Percentiles rank a stretch among this genome's conserved stretches.
phyloP scores from a whole-genome alignment of 2,329 filamentous ascomycete genomes.

The Xylaria sp. region DNA sequence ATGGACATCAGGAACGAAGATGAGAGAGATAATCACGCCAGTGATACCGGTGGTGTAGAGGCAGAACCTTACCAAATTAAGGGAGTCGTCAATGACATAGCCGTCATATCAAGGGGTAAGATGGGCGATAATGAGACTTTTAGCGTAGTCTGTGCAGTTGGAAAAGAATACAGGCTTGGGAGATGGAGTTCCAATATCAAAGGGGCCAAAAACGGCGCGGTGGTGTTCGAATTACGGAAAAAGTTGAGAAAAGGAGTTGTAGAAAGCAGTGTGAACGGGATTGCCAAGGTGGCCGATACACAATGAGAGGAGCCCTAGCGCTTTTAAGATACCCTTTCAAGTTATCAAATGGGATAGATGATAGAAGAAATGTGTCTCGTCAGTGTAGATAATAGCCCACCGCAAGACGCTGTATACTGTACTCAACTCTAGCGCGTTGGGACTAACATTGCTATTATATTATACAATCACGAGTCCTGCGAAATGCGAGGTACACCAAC shows the following conservation, averaged over 20 bases:
- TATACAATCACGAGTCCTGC: slow-evolving; percentile 19
- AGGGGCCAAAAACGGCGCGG: slow-evolving; percentile 81
- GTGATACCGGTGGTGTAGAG: slow-evolving; percentile 36
- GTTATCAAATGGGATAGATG: background rate
- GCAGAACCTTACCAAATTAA: slow-evolving; percentile 57
- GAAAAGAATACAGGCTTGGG: slow-evolving; percentile 86
- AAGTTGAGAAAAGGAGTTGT: slow-evolving; percentile 20
- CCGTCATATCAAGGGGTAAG: slow-evolving; percentile 81
- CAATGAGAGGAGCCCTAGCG: background rate
- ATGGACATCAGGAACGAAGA: slow-evolving; percentile 47
- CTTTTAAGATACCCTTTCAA: background rate
- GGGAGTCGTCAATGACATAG: slow-evolving; percentile 89
- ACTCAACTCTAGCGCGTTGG: background rate
- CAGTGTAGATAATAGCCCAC: background rate
- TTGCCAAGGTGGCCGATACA: background rate
- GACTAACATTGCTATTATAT: background rate
- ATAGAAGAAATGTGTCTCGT: background rate
- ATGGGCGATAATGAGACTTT: slow-evolving; percentile 80
- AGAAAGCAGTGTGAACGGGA: slow-evolving; percentile 12
- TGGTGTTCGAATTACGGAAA: slow-evolving; percentile 79
- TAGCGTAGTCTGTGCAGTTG: slow-evolving; percentile 86
- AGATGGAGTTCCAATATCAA: slow-evolving; percentile 74
- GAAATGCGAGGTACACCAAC: background rate
- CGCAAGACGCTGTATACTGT: slow-evolving; percentile 17
- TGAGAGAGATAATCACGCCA: slow-evolving; percentile 38